Evolutionary conservation across 495 filamentous ascomycete genomes (phyloP), one percentile per base, ranked within the genome.

Genomic region (Friedmanniomyces endolithicus): DNA sequence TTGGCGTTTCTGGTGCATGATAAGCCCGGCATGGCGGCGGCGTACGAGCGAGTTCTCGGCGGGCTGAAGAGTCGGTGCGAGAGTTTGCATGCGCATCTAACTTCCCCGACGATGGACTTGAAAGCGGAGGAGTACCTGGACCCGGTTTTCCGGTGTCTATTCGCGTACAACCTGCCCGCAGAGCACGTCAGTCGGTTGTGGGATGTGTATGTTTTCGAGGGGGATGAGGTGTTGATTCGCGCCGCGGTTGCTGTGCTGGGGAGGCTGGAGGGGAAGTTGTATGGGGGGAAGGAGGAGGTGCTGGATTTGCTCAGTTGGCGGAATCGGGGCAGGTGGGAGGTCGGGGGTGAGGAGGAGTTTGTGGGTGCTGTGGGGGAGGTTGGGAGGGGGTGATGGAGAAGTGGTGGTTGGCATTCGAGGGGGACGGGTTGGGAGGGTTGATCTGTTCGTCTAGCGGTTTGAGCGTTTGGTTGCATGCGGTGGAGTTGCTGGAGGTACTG

Each of bases 191-290:
- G 81, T 27, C 77, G 92, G 11, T 72, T 97, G 3, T 96, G 88
- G 88, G 92, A 98, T 64, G 85, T 94, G 24, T 92, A 88, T 72
- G 83, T 90, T 1, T 95, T 97, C 55, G 92, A 98, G 65, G 90
- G 89, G 2, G 92, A 97, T 61, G 75, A 79, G 9, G 75, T 88
- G 14, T 73, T 95, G 11, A 80, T 96, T 22, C 78, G 90, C 1
- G 81, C 86, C 0, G 85, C 79, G 0, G 81, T 96, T 6, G 92
- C 83, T 2, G 65, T 87, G 31, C 68, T 94, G 6, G 70, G 78
- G 11, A 69, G 70, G 46, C 65, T 87, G 24, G 84, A 88, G 62
- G 63, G 75, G 0, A 80, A 76, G 58, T 66, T 87, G 1, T 82
- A 83, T 53, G 78, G 81, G 2, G 73, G 71, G 54, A 65, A 58